Conservation (phyloP, 1,284 basidiomycete genomes). For the Tilletia walkeri region DNA sequence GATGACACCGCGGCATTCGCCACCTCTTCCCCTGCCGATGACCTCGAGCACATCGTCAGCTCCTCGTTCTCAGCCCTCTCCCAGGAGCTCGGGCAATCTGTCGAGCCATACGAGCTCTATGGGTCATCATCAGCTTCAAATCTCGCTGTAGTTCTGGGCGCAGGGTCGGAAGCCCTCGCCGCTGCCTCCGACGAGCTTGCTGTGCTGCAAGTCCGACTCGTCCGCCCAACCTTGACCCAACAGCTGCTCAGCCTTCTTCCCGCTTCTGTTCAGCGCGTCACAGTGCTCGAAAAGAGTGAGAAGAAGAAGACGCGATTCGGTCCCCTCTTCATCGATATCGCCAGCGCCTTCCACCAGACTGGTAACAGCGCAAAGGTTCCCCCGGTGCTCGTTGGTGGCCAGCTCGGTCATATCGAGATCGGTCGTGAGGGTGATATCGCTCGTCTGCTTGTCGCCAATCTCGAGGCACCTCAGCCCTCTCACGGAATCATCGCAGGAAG, state of each 20-base stretch:
- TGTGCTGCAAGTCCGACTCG: constrained; percentile 70
- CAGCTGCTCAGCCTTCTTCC: constrained; percentile 69
- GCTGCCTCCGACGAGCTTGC: constrained; percentile 61
- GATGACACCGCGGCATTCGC: constrained; percentile 11
- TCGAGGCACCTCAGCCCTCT: constrained; percentile 30
- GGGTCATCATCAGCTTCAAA: constrained; percentile 37
- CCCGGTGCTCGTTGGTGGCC: constrained; percentile 36
- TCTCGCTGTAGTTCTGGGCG: constrained; percentile 47
- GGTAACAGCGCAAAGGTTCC: constrained; percentile 54
- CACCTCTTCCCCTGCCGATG: constrained; percentile 23
- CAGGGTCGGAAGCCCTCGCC: constrained; percentile 41
- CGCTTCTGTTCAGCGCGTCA: constrained; percentile 67
- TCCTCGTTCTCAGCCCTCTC: constrained; percentile 42
- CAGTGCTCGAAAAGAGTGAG: constrained; percentile 79
- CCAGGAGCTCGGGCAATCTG: constrained; percentile 35
- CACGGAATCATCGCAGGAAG: constrained; percentile 54
- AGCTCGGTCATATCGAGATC: constrained; percentile 37
- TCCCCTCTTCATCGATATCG: constrained; percentile 78
- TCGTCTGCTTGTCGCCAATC: constrained; percentile 29
- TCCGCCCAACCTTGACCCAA: constrained; percentile 71
- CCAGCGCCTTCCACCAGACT: constrained; percentile 70
- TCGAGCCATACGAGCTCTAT: constrained; percentile 45
- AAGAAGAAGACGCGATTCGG: constrained; percentile 81
- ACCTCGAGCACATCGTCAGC: constrained; percentile 37
- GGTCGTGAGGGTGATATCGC: constrained; percentile 36